Conservation (phyloP, 1,284 basidiomycete species). For the Austroboletus novae-zelandiae region DNA sequence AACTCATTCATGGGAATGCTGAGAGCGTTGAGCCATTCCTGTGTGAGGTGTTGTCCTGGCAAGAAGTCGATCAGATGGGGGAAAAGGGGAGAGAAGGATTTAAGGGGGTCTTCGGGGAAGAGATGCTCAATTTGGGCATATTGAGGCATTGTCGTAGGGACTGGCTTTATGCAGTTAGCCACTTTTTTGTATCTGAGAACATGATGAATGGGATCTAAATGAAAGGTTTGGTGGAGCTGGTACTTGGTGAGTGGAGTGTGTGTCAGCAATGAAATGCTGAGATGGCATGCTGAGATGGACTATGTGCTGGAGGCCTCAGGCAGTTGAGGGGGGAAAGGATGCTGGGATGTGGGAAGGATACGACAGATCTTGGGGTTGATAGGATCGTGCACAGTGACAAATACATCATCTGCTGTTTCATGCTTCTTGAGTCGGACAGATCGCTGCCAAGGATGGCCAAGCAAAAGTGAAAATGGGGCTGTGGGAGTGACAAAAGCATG, state of each 20-base stretch:
- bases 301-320: too few relatives aligned
- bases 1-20: conserved; percentile 12
- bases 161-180: conserved; percentile 1
- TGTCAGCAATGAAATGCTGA: too few relatives aligned
- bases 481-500: conserved; percentile 21
- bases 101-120: conserved; percentile 8
- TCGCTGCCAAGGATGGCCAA: conserved; percentile 19
- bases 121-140: conserved; percentile 6
- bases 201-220: not conserved
- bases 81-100: not conserved
- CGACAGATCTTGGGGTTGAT: not conserved
- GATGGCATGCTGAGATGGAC: not conserved
- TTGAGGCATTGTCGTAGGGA: conserved; percentile 17
- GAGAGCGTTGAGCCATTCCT: not conserved
- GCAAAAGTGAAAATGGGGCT: conserved; percentile 14
- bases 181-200: not conserved
- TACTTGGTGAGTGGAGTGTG: not conserved
- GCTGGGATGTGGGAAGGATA: not conserved
- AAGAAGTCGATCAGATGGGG: not conserved
- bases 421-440: conserved; percentile 1
- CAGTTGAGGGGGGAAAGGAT: too few relatives aligned
- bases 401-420: not conserved
- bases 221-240: not conserved
- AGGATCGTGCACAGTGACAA: conserved; percentile 8
- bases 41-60: not conserved